Base-by-base conservation (phyloP, 2,329 filamentous ascomycete genomes). In the Trichoderma gracile region DNA sequence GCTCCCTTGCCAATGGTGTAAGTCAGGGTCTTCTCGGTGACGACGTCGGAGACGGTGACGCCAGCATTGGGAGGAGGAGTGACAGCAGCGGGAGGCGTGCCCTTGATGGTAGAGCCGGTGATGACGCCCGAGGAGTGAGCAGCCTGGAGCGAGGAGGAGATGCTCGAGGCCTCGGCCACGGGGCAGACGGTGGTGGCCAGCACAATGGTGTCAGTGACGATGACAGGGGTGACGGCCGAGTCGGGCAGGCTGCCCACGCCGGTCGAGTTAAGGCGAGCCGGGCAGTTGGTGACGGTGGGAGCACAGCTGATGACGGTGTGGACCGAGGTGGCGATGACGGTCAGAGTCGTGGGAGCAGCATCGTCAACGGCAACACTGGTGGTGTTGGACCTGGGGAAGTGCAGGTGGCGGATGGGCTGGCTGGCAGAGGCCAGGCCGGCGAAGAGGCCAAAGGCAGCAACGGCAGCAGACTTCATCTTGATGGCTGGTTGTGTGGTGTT, bases 271-370 rank as follows among this genome's bases (percentile, higher is more conserved):
- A 64, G 56, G 27, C 67, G 67, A 66, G 74, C 74, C 63, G 78
- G 78, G 76, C 85, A 87, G 84, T 86, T 77, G 75, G 84, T 85
- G 72, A 85, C 80, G 64, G 81, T 83, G 63, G 84, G 77, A 67
- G 78, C 82, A 73, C 84, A 87, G 65, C 82, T 85, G 70, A 80
- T 86, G 76, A 86, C 78, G 74, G 84, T 87, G 67, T 82, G 77
- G 68, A 84, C 76, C 73, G 83, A 76, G 65, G 83, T 86, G 73
- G 80, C 76, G 78, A 81, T 79, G 77, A 86, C 78, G 69, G 83
- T 79, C 65, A 79, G 68, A 43, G 79, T 80, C 60, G 78, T 80
- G 69, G 73, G 65, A 63, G 68, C 70, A 63, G 65, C 62, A 43
- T 69, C 68, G 19, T 62, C 58, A 55, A 27, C 55, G 19, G 57